These are phyloP conservation scores for Epichloe coenophiala DNA, from an alignment of 2,329 filamentous ascomycete species.

Conservation along the genomic window DNA sequence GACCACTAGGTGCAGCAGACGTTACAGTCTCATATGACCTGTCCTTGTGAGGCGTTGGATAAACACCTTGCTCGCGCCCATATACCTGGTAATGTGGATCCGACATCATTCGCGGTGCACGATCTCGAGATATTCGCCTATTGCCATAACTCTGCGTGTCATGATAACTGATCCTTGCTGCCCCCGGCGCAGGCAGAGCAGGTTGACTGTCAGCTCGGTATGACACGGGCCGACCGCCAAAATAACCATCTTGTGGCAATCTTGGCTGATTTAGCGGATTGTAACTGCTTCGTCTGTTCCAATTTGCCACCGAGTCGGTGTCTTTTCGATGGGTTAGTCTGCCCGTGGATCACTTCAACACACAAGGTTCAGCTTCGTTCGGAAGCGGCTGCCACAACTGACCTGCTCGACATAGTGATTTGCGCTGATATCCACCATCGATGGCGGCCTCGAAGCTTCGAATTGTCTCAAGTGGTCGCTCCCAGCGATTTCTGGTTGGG, in stretches of 20 bases:
- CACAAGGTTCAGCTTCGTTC: neutral
- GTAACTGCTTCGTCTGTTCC: slow-evolving; percentile 49
- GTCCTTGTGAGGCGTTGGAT: slow-evolving; percentile 50
- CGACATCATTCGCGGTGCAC: slow-evolving; percentile 28
- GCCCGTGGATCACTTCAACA: no score
- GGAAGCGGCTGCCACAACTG: slow-evolving; percentile 10
- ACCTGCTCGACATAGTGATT: slow-evolving; percentile 46
- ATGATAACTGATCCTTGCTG: slow-evolving; percentile 28
- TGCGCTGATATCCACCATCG: slow-evolving; percentile 66
- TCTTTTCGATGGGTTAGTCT: slow-evolving; percentile 19
- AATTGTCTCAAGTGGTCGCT: slow-evolving; percentile 91
- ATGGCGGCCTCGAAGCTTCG: slow-evolving; percentile 89
- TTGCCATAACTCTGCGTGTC: slow-evolving; percentile 22
- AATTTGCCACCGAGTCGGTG: slow-evolving; percentile 30
- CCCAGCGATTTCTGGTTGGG: slow-evolving; percentile 80
- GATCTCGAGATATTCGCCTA: slow-evolving; percentile 9
- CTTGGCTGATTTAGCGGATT: slow-evolving; percentile 34
- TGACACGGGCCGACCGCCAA: slow-evolving; percentile 29
- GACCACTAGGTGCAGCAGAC: slow-evolving; percentile 60
- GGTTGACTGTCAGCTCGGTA: slow-evolving; percentile 28
- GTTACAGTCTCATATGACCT: slow-evolving; percentile 79
- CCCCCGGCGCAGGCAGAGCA: slow-evolving; percentile 21
- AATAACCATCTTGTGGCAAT: slow-evolving; percentile 39
- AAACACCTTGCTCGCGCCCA: slow-evolving; percentile 32
- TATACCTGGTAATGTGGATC: slow-evolving; percentile 29